Evolutionary conservation across 2,329 filamentous ascomycete genomes (phyloP), one percentile per base, ranked within the genome.

Genomic region (Monosporascus cannonballus): DNA sequence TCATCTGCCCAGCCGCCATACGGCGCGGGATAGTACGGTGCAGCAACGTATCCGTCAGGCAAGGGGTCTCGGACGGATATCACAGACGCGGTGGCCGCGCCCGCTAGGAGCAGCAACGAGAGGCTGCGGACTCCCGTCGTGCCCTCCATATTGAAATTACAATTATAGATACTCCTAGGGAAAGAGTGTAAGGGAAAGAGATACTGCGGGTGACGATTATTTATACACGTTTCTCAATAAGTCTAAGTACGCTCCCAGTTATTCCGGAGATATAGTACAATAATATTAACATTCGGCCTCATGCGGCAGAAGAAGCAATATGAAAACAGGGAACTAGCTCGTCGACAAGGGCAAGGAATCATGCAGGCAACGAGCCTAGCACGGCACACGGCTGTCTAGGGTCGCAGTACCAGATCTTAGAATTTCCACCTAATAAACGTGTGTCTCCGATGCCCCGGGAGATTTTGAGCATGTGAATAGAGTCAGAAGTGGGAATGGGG

Each of bases 21-120:
- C 0, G 87, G 87, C 8, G 86, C 75, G 20, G 87, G 87, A 65
- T 90, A 91, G 66, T 87, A 90, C n/a, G 83, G 79, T 1, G 79
- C 66, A 1, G 78, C 73, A 44, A 73, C 73, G 60, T 73, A 76
- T 59, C 53, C 64, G 37, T 56, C 59, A 42, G 66, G 66, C 25
- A 69, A 57, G 39, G 60, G 60, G 53, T 65, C 66, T 27, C 66
- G 64, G 49, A 25, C 25, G 25, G 54, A 51, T 42, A 63, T 52
- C 44, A 54, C 57, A 48, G 60, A 51, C 51, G 58, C 53, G 22
- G 56, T 58, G 25, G 57, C 51, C 36, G 59, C 45, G 20, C 54
- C 50, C 27, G 51, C 48, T 48, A 62, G 49, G 49, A 56, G 49
- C 49, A 61, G 48, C 42, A 67, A 52, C 44, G 59, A 59, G 36